A percentile compares a stretch with the other conserved stretches of the same genome.
These are phyloP conservation scores for Aquilaria yunnanensis DNA, from an alignment of 345 rosid genomes.

Conservation along the genomic window DNA sequence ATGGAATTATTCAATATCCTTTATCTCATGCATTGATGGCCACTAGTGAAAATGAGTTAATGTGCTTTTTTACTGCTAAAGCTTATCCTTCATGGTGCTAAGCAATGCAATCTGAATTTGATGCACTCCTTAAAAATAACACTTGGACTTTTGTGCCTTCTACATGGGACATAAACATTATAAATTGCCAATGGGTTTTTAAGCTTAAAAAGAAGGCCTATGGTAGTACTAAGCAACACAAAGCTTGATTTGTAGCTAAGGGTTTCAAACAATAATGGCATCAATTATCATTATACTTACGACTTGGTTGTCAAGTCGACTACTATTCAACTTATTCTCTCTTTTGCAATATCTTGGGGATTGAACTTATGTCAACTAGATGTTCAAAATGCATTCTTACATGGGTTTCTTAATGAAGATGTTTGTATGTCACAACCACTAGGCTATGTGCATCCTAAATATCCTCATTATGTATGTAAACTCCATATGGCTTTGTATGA, in stretches of 20 bases:
- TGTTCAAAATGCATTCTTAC: background rate
- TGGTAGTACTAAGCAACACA: background rate
- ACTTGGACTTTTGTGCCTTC: background rate
- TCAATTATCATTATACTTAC: background rate
- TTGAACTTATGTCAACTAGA: background rate
- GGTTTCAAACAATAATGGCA: background rate
- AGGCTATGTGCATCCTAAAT: background rate
- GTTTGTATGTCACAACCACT: background rate
- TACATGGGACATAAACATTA: too few relatives aligned
- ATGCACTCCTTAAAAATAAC: background rate
- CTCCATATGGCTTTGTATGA: too few relatives aligned
- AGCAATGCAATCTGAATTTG: background rate
- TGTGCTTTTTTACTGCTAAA: too few relatives aligned
- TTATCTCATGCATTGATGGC: background rate
- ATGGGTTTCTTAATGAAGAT: background rate
- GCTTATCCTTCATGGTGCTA: background rate
- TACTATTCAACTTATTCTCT: background rate
- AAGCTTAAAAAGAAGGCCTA: background rate
- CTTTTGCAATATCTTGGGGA: background rate
- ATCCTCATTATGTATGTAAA: too few relatives aligned
- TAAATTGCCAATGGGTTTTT: too few relatives aligned
- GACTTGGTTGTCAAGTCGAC: background rate
- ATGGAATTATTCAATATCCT: background rate
- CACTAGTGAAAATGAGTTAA: background rate
- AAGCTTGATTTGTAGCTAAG: background rate